phyloP scores from a whole-genome alignment of 164 flowering plant species.

The Magnolia sinica region DNA sequence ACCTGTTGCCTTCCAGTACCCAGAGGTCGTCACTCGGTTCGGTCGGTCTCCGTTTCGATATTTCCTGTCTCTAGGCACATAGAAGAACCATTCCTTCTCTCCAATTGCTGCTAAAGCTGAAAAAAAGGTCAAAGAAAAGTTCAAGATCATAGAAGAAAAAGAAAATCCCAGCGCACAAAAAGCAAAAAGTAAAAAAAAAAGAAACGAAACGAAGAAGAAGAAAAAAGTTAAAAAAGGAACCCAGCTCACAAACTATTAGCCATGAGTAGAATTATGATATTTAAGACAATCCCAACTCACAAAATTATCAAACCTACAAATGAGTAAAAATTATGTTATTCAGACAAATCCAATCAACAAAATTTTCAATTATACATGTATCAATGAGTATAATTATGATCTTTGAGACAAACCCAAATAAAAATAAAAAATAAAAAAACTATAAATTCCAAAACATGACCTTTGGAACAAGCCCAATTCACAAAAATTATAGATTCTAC shows the following conservation, averaged over 20 bases:
- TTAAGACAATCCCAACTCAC: background rate
- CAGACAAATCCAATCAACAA: background rate
- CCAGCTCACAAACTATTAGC: too few species aligned
- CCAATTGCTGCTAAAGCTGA: conserved; percentile 92
- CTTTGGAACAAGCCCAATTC: too few species aligned
- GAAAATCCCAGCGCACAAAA: background rate
- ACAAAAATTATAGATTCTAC: background rate
- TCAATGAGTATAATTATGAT: background rate
- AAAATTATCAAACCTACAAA: background rate
- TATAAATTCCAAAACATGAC: background rate
- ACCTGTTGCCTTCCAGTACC: conserved; percentile 99
- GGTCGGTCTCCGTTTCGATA: conserved; percentile 95
- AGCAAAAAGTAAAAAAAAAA: background rate
- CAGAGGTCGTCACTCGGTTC: conserved; percentile 89
- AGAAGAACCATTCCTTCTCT: conserved; percentile 97
- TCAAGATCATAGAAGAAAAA: background rate
- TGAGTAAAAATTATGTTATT: background rate
- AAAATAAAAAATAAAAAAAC: background rate
- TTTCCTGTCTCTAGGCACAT: conserved; percentile 92
- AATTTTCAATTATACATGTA: background rate
- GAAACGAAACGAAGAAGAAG: background rate
- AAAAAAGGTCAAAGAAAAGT: too few species aligned
- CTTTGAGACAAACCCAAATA: background rate
- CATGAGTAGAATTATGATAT: background rate
- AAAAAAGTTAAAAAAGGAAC: background rate